Evolutionary conservation across 805 yeast species (phyloP).

Genomic region (Metschnikowia bowlesiae): DNA sequence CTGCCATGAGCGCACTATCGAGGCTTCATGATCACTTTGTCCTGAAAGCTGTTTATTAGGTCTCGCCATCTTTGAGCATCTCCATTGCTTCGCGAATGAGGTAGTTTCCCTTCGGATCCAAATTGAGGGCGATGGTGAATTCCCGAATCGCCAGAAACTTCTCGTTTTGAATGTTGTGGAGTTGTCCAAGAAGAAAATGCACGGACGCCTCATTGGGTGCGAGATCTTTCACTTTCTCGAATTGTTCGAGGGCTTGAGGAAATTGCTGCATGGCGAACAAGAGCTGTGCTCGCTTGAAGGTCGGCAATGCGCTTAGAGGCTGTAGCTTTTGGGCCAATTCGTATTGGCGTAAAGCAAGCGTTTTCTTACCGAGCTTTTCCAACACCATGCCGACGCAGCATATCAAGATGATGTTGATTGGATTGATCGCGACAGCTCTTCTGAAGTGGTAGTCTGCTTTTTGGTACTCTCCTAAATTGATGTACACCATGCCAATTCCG

Average conservation of each 20-base stretch:
- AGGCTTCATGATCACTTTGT: no score
- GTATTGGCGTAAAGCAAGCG: conserved; percentile 75
- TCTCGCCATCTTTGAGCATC: conserved; percentile 23
- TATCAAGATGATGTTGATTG: conserved; percentile 80
- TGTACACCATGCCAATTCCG: conserved; percentile 91
- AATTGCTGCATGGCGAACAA: conserved; percentile 67
- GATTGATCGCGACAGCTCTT: conserved; percentile 84
- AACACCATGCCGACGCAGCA: conserved; percentile 94
- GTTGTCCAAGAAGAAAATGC: conserved; percentile 82
- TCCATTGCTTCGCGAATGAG: conserved; percentile 83
- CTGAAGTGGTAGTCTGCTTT: conserved; percentile 84
- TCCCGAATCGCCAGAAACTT: conserved; percentile 76
- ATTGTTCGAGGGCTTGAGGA: conserved; percentile 66
- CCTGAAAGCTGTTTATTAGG: neutral
- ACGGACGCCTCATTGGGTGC: conserved; percentile 96
- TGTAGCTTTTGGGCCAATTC: conserved; percentile 79
- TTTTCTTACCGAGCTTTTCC: conserved; percentile 66
- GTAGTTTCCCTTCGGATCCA: conserved; percentile 91
- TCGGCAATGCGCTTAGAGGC: conserved; percentile 79
- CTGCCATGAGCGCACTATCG: neutral
- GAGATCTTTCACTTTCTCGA: conserved; percentile 63
- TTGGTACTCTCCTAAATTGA: conserved; percentile 77
- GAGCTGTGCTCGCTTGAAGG: conserved; percentile 84
- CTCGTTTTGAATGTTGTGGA: conserved; percentile 71
- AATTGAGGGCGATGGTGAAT: conserved; percentile 80